Evolutionary conservation across 495 filamentous ascomycete genomes (phyloP).

Genomic region (Neurospora cerealis): DNA sequence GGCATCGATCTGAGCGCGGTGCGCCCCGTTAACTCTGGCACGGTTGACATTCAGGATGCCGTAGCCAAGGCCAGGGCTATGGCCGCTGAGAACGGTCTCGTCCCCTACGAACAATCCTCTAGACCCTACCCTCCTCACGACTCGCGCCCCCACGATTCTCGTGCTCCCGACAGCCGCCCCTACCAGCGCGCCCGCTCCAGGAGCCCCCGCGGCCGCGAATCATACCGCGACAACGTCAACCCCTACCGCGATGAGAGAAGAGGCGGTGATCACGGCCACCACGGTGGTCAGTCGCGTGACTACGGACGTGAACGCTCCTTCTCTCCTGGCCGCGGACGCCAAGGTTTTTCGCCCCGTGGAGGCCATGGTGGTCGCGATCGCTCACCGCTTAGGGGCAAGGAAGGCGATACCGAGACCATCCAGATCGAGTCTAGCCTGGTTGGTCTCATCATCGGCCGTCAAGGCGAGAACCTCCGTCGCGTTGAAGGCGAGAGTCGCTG

Average conservation of each 20-base stretch:
- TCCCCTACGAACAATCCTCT: slow-evolving; percentile 37
- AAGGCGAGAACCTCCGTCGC: slow-evolving; percentile 70
- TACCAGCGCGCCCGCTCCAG: slow-evolving; percentile 60
- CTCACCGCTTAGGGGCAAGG: slow-evolving; percentile 41
- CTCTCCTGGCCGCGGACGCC: slow-evolving; percentile 44
- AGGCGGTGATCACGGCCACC: slow-evolving; percentile 27
- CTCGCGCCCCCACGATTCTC: slow-evolving; percentile 21
- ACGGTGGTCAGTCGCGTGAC: slow-evolving; percentile 29
- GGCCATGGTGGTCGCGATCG: slow-evolving; percentile 37
- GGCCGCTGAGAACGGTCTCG: slow-evolving; percentile 60
- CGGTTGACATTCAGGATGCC: slow-evolving; percentile 62
- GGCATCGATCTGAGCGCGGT: slow-evolving; percentile 66
- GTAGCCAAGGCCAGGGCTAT: slow-evolving; percentile 62
- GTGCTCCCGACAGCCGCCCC: slow-evolving; percentile 30
- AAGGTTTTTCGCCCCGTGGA: slow-evolving; percentile 39
- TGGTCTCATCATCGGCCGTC: slow-evolving; percentile 73
- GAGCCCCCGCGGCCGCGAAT: slow-evolving; percentile 49
- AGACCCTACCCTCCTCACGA: slow-evolving; percentile 21
- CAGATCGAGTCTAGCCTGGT: slow-evolving; percentile 68
- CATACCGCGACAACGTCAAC: slow-evolving; percentile 61
- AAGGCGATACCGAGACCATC: slow-evolving; percentile 61
- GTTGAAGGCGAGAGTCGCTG: slow-evolving; percentile 67
- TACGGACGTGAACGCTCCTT: slow-evolving; percentile 55
- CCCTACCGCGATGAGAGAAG: slow-evolving; percentile 71
- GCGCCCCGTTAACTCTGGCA: slow-evolving; percentile 62